Evolutionary conservation across 257 asterid genomes (phyloP).

Genomic region (Solanum microdontum): DNA sequence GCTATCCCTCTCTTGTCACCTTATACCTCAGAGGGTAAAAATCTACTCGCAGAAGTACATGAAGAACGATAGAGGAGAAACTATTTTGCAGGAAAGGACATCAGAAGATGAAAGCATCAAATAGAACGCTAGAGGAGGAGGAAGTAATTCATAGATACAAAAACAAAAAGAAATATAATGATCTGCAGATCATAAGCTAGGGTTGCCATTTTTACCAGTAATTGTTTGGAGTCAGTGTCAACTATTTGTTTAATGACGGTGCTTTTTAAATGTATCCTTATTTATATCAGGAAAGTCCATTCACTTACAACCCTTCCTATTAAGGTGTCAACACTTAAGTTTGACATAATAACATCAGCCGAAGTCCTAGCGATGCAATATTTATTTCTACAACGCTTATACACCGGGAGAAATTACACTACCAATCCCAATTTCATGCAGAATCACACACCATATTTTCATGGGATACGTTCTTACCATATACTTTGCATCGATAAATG

Average conservation of each 20-base stretch:
- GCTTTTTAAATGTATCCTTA: not conserved
- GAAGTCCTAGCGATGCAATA: not conserved
- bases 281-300: not conserved
- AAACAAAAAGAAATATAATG: not conserved
- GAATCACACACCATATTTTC: not conserved
- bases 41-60: not conserved
- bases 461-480: constrained; percentile 49
- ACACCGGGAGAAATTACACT: too few species aligned
- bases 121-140: not conserved
- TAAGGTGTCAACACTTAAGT: not conserved
- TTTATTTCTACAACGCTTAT: not conserved
- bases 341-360: not conserved
- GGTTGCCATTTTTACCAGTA: not conserved
- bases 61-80: not conserved
- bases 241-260: not conserved
- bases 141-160: not conserved
- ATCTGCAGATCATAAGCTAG: not conserved
- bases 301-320: not conserved
- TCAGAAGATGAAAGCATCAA: not conserved
- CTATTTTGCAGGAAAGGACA: not conserved
- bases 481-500: constrained; percentile 88
- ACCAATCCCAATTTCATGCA: not conserved
- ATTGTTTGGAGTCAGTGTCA: not conserved
- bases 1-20: not conserved
- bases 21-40: not conserved